Evolutionary conservation across 257 asterid genomes (phyloP), one percentile per base, ranked within the genome.

Genomic region (Solanum bukasovii): DNA sequence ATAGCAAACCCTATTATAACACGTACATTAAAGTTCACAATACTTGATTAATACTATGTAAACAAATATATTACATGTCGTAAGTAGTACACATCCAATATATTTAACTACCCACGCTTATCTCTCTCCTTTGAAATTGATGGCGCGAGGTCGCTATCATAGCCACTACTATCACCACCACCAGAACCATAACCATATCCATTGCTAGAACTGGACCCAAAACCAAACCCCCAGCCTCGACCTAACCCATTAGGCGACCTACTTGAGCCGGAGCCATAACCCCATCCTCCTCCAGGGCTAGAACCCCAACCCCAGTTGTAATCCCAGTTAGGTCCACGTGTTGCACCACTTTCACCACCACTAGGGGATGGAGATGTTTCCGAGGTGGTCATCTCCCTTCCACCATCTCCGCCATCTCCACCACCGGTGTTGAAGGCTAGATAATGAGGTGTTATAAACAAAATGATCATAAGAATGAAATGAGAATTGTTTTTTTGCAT

Each of bases 251-350:
- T 40, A 4, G 91, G 91, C 9, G 93, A 88, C 18, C 88, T 65
- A 6, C 92, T 91, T 1, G 93, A 90, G 7, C 93, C 92, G 0
- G 91, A 89, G 20, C 92, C 94, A 56, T 87, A 90, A 10, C 93
- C 93, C 91, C 91, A 89, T n/a, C 94, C 91, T 5, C 27, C 87
- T 13, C 90, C 82, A 1, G 93, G 93, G 33, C 90, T 89, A 9
- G 93, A 84, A 63, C 92, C 90, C 94, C 92, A 89, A n/a, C 91
- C 93, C 94, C 94, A 90, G 56, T 20, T 82, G 35, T 89, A 89
- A 70, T 85, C 86, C 91, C 92, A 82, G 33, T 86, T 91, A 1
- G 92, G 52, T 27, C 89, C 91, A 82, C 71, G 92, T 8, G 79
- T 91, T 10, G 92, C 89, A 61, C 93, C 94, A 16, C 87, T 84